These are phyloP conservation scores for Amanita rubescens DNA, from an alignment of 768 basidiomycete species.

Conservation along the genomic window DNA sequence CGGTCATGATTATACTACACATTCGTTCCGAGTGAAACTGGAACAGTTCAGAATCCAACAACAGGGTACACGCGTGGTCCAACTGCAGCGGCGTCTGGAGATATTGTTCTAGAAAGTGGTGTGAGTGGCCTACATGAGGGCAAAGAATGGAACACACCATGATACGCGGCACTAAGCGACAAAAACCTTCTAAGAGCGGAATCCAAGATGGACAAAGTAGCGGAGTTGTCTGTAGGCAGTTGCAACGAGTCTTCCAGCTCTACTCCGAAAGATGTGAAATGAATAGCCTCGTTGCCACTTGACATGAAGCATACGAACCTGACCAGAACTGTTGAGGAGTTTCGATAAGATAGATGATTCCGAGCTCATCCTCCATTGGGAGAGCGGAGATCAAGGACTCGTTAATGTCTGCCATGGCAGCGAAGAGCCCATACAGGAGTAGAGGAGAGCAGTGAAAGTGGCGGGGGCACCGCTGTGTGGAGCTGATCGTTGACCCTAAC, in stretches of 20 bases:
- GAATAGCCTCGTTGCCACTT: conserved; percentile 1
- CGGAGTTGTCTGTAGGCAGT: conserved; percentile 52
- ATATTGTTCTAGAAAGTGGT: conserved; percentile 58
- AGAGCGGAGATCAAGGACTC: conserved; percentile 22
- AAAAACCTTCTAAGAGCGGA: conserved; percentile 70
- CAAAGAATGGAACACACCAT: conserved; percentile 44
- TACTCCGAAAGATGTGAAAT: conserved; percentile 22
- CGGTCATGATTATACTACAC: conserved; percentile 70
- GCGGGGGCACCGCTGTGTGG: not conserved
- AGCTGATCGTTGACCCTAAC: conserved; percentile 7
- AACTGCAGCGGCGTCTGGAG: conserved; percentile 79
- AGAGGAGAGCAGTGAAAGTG: not conserved
- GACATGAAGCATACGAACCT: conserved; percentile 38
- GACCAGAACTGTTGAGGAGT: conserved; percentile 88
- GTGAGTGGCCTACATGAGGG: conserved; percentile 1
- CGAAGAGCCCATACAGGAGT: conserved; percentile 19
- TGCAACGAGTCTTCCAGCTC: conserved; percentile 83
- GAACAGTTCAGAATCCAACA: conserved; percentile 85
- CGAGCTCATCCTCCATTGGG: conserved; percentile 61
- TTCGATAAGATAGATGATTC: conserved; percentile 76
- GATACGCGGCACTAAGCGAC: conserved; percentile 76
- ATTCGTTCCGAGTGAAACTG: conserved; percentile 88
- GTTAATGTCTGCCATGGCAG: conserved; percentile 21
- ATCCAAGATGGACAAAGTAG: conserved; percentile 71
- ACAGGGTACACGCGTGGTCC: conserved; percentile 69